Percentiles rank a stretch among this genome's conserved stretches.
Conservation (phyloP, 2,329 filamentous ascomycete species). For the Nannizzia gypsea region DNA sequence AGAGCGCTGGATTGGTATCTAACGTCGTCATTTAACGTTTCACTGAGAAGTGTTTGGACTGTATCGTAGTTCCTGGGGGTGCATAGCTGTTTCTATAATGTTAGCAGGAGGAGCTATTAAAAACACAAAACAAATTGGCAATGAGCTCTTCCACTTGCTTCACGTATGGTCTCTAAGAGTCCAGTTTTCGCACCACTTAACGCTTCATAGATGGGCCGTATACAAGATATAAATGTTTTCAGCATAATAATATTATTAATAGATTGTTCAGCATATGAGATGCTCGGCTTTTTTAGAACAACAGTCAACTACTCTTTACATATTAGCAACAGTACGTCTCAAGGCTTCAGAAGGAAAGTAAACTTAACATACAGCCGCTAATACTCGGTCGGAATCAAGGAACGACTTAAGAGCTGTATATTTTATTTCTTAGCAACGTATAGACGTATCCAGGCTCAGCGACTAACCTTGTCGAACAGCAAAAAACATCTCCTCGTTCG, state of each 20-base stretch:
- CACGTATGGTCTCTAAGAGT: conserved; percentile 55
- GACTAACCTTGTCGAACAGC: conserved; percentile 55
- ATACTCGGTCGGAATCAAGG: conserved; percentile 64
- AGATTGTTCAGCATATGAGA: conserved; percentile 62
- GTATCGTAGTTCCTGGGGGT: conserved; percentile 48
- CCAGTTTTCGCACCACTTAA: conserved; percentile 52
- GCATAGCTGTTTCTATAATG: conserved; percentile 43
- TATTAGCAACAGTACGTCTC: neutral
- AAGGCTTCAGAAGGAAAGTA: conserved; percentile 13
- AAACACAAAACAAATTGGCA: neutral
- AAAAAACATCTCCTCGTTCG: conserved; percentile 75
- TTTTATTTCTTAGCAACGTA: neutral
- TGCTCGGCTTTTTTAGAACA: conserved; percentile 53
- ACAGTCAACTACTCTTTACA: conserved; percentile 53
- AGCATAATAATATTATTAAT: conserved; percentile 80
- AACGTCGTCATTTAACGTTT: conserved; percentile 69
- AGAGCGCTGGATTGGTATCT: conserved; percentile 65
- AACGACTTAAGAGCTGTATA: conserved; percentile 57
- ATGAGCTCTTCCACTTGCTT: conserved; percentile 28
- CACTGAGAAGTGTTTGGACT: conserved; percentile 53
- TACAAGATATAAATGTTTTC: conserved; percentile 63
- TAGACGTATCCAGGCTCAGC: neutral
- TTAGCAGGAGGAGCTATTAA: neutral
- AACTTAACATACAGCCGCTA: conserved; percentile 53
- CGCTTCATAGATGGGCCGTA: conserved; percentile 56